phyloP scores from a whole-genome alignment of 345 rosid genomes.

The Geranium brycei region DNA sequence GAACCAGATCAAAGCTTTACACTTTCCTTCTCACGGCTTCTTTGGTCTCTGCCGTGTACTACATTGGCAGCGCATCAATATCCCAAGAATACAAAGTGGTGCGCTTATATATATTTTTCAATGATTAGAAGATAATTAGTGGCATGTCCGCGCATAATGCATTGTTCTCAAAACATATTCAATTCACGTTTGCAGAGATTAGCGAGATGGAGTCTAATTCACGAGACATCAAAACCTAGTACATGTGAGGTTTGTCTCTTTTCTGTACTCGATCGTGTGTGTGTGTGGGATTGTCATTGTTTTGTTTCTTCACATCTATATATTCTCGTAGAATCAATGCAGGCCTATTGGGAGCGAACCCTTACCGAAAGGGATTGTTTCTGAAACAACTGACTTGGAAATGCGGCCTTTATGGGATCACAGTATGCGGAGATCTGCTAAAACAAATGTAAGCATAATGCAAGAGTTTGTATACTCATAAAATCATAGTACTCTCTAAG shows the following conservation, averaged over 20 bases:
- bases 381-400: conserved; percentile 43
- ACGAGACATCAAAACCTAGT: neutral
- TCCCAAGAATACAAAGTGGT: neutral
- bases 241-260: neutral
- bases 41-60: neutral
- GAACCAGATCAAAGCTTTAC: neutral
- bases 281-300: neutral
- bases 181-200: neutral
- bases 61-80: neutral
- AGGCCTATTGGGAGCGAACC: conserved; percentile 45
- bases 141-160: neutral
- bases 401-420: conserved; percentile 42
- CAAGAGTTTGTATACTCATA: neutral
- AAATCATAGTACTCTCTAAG: too few relatives aligned
- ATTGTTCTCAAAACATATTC: neutral
- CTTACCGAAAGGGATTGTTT: conserved; percentile 57
- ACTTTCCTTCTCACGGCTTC: neutral
- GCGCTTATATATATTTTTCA: neutral
- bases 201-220: neutral
- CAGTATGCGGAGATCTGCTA: neutral
- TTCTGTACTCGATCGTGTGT: neutral
- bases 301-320: neutral
- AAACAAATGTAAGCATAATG: conserved; percentile 10
- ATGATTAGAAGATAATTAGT: neutral
- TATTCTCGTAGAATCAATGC: conserved; percentile 10